phyloP scores from a whole-genome alignment of 2,329 filamentous ascomycete genomes.

The Biscogniauxia mediterranea region DNA sequence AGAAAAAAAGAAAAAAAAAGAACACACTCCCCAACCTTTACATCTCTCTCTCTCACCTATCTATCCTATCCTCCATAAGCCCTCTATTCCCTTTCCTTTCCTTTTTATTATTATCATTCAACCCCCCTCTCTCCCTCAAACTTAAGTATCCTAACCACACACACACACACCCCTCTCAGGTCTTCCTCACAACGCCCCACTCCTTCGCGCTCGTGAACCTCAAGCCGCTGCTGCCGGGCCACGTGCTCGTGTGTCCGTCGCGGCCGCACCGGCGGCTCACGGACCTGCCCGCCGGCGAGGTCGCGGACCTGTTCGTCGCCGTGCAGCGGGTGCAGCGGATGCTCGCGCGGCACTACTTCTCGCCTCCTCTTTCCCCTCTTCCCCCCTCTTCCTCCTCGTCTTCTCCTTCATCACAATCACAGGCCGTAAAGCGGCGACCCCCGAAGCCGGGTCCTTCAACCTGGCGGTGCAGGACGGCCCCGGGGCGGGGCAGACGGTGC shows the following conservation, averaged over 20 bases:
- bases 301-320: conserved; percentile 79
- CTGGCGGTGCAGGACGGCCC: conserved; percentile 92
- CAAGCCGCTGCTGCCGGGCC: conserved; percentile 88
- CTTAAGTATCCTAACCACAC: conserved; percentile 7
- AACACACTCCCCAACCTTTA: too few species aligned
- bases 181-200: conserved; percentile 78
- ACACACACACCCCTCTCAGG: conserved; percentile 50
- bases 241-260: conserved; percentile 84
- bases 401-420: not conserved
- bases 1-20: too few species aligned
- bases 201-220: conserved; percentile 92
- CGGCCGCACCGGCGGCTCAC: conserved; percentile 68
- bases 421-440: conserved; percentile 43
- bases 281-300: conserved; percentile 69
- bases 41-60: conserved; percentile 11
- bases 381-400: not conserved
- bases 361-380: conserved; percentile 7
- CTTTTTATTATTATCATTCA: not conserved
- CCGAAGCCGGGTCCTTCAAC: conserved; percentile 74
- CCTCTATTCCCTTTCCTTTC: not conserved
- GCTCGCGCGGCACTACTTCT: conserved; percentile 60
- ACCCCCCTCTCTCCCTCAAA: not conserved
- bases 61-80: not conserved
- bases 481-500: conserved; percentile 89
- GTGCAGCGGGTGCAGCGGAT: conserved; percentile 81